A percentile compares a stretch with the other conserved stretches of the same genome.
Conservation (phyloP, 2,329 filamentous ascomycete species). For the Thyridium curvatum region DNA sequence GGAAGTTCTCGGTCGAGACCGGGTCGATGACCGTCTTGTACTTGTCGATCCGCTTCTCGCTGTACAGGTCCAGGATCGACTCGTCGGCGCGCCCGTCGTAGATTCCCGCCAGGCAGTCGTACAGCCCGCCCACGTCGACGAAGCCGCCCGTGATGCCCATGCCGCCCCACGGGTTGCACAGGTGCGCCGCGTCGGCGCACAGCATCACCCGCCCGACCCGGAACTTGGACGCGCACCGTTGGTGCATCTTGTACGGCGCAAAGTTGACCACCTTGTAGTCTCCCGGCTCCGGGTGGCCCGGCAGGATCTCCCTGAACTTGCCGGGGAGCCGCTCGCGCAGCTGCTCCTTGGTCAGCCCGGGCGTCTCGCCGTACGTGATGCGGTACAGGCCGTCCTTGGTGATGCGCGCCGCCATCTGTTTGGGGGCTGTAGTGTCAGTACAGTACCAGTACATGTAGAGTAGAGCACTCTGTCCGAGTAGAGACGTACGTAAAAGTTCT, state of each 20-base stretch:
- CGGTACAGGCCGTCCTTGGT: slow-evolving; percentile 54
- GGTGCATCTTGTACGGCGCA: slow-evolving; percentile 56
- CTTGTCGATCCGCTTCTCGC: slow-evolving; percentile 38
- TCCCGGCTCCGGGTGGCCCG: slow-evolving; percentile 50
- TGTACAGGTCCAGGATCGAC: slow-evolving; percentile 36
- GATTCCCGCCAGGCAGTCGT: slow-evolving; percentile 47
- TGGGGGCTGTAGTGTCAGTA: neutral
- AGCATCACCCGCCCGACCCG: slow-evolving; percentile 51
- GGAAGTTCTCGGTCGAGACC: slow-evolving; percentile 35
- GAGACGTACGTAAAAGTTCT: slow-evolving; percentile 43
- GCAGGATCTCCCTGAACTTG: slow-evolving; percentile 52
- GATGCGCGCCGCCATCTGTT: slow-evolving; percentile 54
- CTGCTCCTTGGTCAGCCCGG: slow-evolving; percentile 45
- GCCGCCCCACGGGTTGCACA: slow-evolving; percentile 50
- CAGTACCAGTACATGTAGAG: slow-evolving; percentile 1
- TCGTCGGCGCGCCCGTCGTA: slow-evolving; percentile 36
- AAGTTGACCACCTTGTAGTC: slow-evolving; percentile 52
- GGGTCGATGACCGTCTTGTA: slow-evolving; percentile 36
- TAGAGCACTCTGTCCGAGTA: no score
- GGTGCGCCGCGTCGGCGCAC: slow-evolving; percentile 55
- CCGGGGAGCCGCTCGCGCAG: slow-evolving; percentile 43
- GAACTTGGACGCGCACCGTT: slow-evolving; percentile 51
- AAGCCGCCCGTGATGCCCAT: slow-evolving; percentile 59
- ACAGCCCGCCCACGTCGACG: slow-evolving; percentile 56
- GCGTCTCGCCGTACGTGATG: slow-evolving; percentile 55